Percentiles rank a stretch among this genome's conserved stretches.
These are phyloP conservation scores for Porphyrellus cyaneotinctus DNA, from an alignment of 768 basidiomycete species.

Conservation along the genomic window DNA sequence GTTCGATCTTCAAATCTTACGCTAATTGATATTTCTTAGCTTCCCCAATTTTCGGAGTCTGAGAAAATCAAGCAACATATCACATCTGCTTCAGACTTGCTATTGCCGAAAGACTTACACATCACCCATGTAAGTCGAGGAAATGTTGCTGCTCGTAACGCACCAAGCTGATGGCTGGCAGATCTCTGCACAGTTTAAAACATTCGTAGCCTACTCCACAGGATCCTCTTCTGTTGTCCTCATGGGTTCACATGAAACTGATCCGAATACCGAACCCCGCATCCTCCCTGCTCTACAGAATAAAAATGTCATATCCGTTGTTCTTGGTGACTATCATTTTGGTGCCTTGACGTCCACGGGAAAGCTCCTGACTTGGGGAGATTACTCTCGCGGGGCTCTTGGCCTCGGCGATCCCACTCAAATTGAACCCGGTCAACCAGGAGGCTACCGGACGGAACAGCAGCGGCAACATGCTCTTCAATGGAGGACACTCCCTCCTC, in stretches of 20 bases:
- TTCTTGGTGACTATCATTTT: slow-evolving; percentile 90
- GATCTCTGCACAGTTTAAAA: slow-evolving; percentile 81
- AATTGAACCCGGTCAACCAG: slow-evolving; percentile 52
- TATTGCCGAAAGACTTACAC: slow-evolving; percentile 45
- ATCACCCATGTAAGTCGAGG: slow-evolving; percentile 70
- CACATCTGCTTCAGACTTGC: slow-evolving; percentile 38
- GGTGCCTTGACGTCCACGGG: slow-evolving; percentile 80
- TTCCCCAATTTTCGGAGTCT: slow-evolving; percentile 70
- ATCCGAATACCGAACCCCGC: slow-evolving; percentile 44
- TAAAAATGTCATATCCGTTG: slow-evolving; percentile 76
- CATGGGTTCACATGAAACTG: slow-evolving; percentile 55
- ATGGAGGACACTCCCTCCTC: slow-evolving; percentile 30
- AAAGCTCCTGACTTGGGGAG: slow-evolving; percentile 77
- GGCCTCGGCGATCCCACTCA: slow-evolving; percentile 75
- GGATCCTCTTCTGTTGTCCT: slow-evolving; percentile 69
- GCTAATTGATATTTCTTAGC: slow-evolving; percentile 37
- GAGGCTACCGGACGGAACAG: slow-evolving; percentile 48
- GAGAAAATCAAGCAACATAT: slow-evolving; percentile 44
- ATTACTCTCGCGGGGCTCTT: slow-evolving; percentile 72
- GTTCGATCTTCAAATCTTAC: not conserved
- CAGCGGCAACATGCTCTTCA: slow-evolving; percentile 30
- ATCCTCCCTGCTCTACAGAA: slow-evolving; percentile 74
- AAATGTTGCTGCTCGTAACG: not conserved
- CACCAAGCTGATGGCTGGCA: slow-evolving; percentile 28
- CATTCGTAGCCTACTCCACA: slow-evolving; percentile 80